Evolutionary conservation across 2,329 filamentous ascomycete genomes (phyloP).

Genomic region (Chaetothyriales sp.): DNA sequence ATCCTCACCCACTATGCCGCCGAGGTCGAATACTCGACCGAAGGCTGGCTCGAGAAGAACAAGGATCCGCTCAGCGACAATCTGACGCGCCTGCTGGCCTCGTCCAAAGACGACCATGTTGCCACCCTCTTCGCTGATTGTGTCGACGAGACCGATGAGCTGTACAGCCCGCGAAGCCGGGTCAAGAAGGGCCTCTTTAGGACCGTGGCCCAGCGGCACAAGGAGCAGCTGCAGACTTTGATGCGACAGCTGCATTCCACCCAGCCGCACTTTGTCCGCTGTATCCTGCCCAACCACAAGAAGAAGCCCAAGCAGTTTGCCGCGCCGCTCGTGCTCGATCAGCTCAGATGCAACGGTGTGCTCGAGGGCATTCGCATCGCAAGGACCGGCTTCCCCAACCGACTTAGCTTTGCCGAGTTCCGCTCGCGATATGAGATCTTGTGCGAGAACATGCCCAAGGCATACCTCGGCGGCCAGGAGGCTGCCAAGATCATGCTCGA

Average conservation of each 20-base stretch:
- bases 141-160: conserved; percentile 63
- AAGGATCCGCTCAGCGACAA: conserved; percentile 98
- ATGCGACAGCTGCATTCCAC: conserved; percentile 93
- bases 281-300: conserved; percentile 95
- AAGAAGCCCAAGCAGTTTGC: conserved; percentile 90
- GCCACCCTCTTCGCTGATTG: conserved; percentile 80
- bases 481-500: conserved; percentile 78
- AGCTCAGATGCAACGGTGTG: conserved; percentile 96
- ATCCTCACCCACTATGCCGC: conserved; percentile 94
- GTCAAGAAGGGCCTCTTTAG: conserved; percentile 97
- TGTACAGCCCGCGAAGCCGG: conserved; percentile 54
- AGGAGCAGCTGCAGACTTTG: conserved; percentile 91
- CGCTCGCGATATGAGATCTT: conserved; percentile 91
- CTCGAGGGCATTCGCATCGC: conserved; percentile 97
- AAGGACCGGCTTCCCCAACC: conserved; percentile 89
- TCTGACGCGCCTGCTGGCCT: conserved; percentile 72
- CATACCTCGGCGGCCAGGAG: conserved; percentile 79
- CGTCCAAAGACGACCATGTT: conserved; percentile 70
- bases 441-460: conserved; percentile 74
- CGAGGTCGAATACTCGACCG: conserved; percentile 91
- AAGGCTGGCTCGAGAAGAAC: conserved; percentile 96
- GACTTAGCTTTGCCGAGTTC: conserved; percentile 84
- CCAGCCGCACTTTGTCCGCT: conserved; percentile 95
- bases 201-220: conserved; percentile 91
- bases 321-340: conserved; percentile 83